A percentile compares a stretch with the other conserved stretches of the same genome.
These are phyloP conservation scores for Mesembryanthemum crystallinum DNA, from an alignment of 148 eudicot species.

Conservation along the genomic window DNA sequence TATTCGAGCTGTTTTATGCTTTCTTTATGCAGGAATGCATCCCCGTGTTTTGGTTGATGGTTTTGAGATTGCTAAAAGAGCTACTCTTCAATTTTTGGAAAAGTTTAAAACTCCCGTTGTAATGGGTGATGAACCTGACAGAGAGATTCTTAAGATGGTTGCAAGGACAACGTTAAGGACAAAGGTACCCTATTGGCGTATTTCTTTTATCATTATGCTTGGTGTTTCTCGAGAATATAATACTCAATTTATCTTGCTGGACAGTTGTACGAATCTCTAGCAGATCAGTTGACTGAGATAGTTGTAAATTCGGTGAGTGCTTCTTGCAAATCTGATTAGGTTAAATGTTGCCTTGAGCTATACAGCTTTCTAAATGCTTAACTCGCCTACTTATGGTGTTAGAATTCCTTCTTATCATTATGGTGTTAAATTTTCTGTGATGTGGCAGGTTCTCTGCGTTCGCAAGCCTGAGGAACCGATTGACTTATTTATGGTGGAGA, in stretches of 20 bases:
- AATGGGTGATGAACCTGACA: constrained; percentile 93
- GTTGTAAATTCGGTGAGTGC: constrained; percentile 77
- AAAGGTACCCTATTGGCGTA: constrained; percentile 44
- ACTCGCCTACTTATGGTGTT: not conserved
- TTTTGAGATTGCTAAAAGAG: constrained; percentile 93
- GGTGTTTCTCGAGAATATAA: not conserved
- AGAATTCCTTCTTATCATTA: constrained; percentile 7
- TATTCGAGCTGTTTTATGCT: not conserved
- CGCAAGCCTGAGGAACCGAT: constrained; percentile 90
- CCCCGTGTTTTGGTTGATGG: constrained; percentile 97
- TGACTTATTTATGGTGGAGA: constrained; percentile 98
- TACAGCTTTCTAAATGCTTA: not conserved
- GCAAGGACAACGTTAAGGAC: constrained; percentile 95
- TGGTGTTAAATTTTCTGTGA: not conserved
- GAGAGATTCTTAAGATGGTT: constrained; percentile 92
- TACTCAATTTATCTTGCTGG: constrained; percentile 2
- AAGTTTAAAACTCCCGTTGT: constrained; percentile 93
- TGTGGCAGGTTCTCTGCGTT: constrained; percentile 78
- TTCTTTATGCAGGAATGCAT: constrained; percentile 69
- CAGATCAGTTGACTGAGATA: constrained; percentile 92
- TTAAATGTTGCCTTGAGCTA: not conserved
- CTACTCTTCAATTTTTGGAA: constrained; percentile 83
- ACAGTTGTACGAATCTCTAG: constrained; percentile 87
- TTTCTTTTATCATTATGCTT: not conserved
- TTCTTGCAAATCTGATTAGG: not conserved